A percentile compares a stretch with the other conserved stretches of the same genome.
Conservation (phyloP, 139 green algal genomes). For the Deuterostichococcus epilithicus region DNA sequence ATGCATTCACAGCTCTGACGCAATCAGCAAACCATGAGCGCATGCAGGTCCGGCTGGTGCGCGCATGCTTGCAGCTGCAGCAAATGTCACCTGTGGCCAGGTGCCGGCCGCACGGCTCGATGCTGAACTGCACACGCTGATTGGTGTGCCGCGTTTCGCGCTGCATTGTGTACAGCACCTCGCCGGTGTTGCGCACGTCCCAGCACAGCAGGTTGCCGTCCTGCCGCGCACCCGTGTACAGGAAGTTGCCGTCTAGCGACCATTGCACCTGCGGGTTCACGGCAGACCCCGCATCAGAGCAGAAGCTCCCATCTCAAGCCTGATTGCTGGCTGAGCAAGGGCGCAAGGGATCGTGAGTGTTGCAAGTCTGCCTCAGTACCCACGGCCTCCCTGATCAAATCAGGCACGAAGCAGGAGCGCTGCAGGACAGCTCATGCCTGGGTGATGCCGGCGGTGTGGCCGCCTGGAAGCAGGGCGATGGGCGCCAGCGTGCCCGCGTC, state of each 20-base stretch:
- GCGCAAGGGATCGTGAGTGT: neutral
- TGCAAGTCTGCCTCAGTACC: too few species aligned
- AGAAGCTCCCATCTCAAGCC: too few species aligned
- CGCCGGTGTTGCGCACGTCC: constrained; percentile 70
- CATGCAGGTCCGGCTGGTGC: too few species aligned
- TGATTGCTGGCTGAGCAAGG: too few species aligned
- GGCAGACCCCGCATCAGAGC: too few species aligned
- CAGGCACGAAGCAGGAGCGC: neutral
- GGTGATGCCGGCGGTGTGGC: constrained; percentile 70
- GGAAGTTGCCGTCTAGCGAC: constrained; percentile 74
- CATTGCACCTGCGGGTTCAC: constrained; percentile 71
- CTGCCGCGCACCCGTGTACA: constrained; percentile 79
- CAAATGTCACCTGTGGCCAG: constrained; percentile 57
- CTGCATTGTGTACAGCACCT: constrained; percentile 65
- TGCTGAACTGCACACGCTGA: constrained; percentile 88
- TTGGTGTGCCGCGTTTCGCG: constrained; percentile 68
- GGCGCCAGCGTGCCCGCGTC: constrained; percentile 45
- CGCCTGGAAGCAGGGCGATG: constrained; percentile 57
- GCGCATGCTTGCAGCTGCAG: neutral
- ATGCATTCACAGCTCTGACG: too few species aligned
- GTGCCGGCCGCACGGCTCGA: constrained; percentile 84
- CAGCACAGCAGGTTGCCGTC: constrained; percentile 81
- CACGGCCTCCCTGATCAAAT: too few species aligned
- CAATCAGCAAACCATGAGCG: neutral
- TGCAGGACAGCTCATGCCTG: constrained; percentile 39